Conservation (phyloP, 352 stramenopile genomes). For the Globisporangium cystogenes region DNA sequence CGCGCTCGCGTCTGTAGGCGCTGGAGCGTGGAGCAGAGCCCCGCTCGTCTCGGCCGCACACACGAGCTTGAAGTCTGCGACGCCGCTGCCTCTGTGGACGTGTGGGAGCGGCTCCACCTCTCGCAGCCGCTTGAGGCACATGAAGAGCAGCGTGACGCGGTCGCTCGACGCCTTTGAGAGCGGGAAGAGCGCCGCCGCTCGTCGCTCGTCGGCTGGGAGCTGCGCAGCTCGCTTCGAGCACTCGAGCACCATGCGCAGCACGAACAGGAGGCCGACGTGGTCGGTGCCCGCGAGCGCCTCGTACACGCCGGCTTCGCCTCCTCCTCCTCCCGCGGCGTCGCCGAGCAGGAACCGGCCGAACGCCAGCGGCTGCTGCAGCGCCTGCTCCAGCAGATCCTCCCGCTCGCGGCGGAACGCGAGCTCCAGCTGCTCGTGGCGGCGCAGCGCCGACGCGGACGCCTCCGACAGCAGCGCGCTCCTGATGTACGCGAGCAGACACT, state of each 20-base stretch:
- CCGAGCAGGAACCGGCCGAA: conserved; percentile 61
- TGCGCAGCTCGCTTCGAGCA: conserved; percentile 51
- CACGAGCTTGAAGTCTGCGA: conserved; percentile 55
- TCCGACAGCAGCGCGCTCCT: conserved; percentile 28
- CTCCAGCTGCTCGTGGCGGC: conserved; percentile 62
- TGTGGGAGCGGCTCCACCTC: conserved; percentile 20
- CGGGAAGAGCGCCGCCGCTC: conserved; percentile 27
- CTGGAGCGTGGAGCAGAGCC: conserved; percentile 18
- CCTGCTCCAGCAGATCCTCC: conserved; percentile 58
- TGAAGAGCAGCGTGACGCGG: conserved; percentile 61
- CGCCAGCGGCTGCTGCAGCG: conserved; percentile 36
- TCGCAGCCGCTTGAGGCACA: conserved; percentile 76
- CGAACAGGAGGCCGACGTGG: conserved; percentile 63
- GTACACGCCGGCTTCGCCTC: conserved; percentile 56
- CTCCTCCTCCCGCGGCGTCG: conserved; percentile 4
- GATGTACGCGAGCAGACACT: conserved; percentile 64
- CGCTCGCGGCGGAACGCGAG: conserved; percentile 46
- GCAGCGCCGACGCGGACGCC: not conserved
- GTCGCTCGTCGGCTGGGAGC: not conserved
- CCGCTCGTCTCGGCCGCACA: conserved; percentile 25
- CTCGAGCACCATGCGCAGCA: conserved; percentile 68
- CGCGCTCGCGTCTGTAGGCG: not conserved
- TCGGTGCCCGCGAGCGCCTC: conserved; percentile 52
- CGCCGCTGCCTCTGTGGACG: not conserved
- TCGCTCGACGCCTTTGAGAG: conserved; percentile 45